Evolutionary conservation across 1,139 yeast species (phyloP).

Genomic region (Pichia inconspicua): DNA sequence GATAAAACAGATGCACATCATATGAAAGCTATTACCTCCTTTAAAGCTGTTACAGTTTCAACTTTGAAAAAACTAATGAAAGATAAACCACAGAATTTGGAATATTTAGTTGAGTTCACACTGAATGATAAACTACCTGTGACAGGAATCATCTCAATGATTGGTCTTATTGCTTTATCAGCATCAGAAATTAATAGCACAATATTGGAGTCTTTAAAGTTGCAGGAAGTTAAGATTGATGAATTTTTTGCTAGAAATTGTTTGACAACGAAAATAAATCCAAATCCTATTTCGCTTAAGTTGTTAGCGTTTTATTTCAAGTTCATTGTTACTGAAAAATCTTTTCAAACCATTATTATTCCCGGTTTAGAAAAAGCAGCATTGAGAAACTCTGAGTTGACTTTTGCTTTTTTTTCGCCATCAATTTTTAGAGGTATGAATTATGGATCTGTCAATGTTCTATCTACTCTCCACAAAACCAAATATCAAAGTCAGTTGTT

Average conservation of each 20-base stretch:
- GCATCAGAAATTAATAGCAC: neutral
- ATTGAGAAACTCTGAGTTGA: conserved; percentile 73
- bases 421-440: conserved; percentile 36
- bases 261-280: conserved; percentile 39
- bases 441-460: conserved; percentile 29
- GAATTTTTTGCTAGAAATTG: conserved; percentile 31
- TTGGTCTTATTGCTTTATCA: conserved; percentile 21
- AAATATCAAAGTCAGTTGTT: conserved; percentile 56
- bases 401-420: conserved; percentile 48
- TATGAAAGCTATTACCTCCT: conserved; percentile 40
- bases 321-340: conserved; percentile 36
- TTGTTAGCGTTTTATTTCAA: conserved; percentile 36
- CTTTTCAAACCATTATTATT: conserved; percentile 37
- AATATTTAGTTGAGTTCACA: conserved; percentile 9
- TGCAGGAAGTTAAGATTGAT: conserved; percentile 13
- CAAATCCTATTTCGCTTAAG: conserved; percentile 28
- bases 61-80: conserved; percentile 22
- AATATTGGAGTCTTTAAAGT: conserved; percentile 12
- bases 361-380: conserved; percentile 71
- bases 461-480: conserved; percentile 30
- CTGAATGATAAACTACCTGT: conserved; percentile 16
- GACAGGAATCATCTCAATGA: conserved; percentile 18
- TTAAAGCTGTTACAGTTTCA: conserved; percentile 33
- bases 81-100: conserved; percentile 1
- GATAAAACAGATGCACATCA: conserved; percentile 34